Base-by-base conservation (phyloP, 179 eudicot species). In the Beta lomatogona region DNA sequence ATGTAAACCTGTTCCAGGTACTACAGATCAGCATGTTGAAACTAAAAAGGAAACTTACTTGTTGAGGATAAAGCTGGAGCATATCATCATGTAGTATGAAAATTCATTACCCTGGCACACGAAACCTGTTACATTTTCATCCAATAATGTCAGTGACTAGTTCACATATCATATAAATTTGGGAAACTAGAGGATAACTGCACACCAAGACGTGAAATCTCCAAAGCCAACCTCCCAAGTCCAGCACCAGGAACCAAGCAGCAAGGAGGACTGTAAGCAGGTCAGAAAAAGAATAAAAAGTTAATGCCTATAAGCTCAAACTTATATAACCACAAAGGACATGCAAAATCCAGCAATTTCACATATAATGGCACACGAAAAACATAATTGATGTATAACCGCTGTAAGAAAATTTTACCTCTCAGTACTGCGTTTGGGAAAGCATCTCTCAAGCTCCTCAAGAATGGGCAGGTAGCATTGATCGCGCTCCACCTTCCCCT, bases 211-310 rank as follows among this genome's bases (percentile, higher is more conserved):
- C 93, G 83, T 75, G 99, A 96, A 85, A 96, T 96, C 83, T 96
- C 99, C 89, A 96, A 89, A 75, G 99, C 99, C 87, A 96, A 85
- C 87, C 99, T 91, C 79, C 99, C 99, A 83, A 96, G 97, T 83
- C 99, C 99, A 89, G 99, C 99, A 84, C 99, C 99, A 87, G 99
- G 99, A 83, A 96, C 96, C 84, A 96, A 88, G 87, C 99, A 96
- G 84, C 92, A 80, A 79, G 97, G 99, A 80, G 98, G 96, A 74
- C 98, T 96, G 83, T 59, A 72, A 79, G 52, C 73, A 73, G 57
- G 60, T 41, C 65, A 10, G 25, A 68, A 66, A 66, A 60, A 44
- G 15, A 73, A 50, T 9, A 58, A 44, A 64, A 66, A 46, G 46
- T 64, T 12, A 36, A 58, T 53, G 6, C 3, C 28, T 41, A 63